A percentile compares a stretch with the other conserved stretches of the same genome.
phyloP scores from a whole-genome alignment of 1,139 yeast species.

The Blastobotrys capitulatus region DNA sequence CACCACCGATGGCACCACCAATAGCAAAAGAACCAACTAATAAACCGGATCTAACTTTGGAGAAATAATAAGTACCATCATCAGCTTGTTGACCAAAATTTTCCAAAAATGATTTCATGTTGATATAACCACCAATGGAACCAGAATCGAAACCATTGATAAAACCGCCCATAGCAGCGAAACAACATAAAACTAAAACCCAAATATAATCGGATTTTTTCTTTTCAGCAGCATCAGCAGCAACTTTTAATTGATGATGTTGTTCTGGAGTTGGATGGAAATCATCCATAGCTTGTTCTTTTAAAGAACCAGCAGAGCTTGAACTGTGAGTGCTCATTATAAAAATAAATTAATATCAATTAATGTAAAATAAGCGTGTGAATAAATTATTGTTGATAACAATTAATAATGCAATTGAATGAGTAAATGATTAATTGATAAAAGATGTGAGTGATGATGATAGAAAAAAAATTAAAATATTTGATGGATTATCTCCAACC shows the following conservation, averaged over 20 bases:
- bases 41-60: constrained; percentile 44
- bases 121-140: constrained; percentile 62
- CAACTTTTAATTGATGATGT: constrained; percentile 2
- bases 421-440: no score
- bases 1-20: constrained; percentile 49
- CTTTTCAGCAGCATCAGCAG: constrained; percentile 2
- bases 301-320: constrained; percentile 11
- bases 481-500: no score
- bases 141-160: constrained; percentile 57
- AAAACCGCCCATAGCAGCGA: constrained; percentile 23
- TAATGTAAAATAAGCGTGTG: no score
- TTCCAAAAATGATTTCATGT: constrained; percentile 55
- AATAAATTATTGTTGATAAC: no score
- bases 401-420: no score
- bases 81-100: constrained; percentile 42
- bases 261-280: not conserved
- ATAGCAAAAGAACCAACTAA: constrained; percentile 51
- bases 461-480: no score
- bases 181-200: constrained; percentile 14
- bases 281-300: constrained; percentile 11
- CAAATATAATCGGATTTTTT: constrained; percentile 9
- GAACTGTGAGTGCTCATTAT: no score
- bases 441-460: no score
- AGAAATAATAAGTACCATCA: constrained; percentile 27
- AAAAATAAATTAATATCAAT: no score